Conservation (phyloP, 2,329 filamentous ascomycete genomes). For the Fonsecaea monophora region DNA sequence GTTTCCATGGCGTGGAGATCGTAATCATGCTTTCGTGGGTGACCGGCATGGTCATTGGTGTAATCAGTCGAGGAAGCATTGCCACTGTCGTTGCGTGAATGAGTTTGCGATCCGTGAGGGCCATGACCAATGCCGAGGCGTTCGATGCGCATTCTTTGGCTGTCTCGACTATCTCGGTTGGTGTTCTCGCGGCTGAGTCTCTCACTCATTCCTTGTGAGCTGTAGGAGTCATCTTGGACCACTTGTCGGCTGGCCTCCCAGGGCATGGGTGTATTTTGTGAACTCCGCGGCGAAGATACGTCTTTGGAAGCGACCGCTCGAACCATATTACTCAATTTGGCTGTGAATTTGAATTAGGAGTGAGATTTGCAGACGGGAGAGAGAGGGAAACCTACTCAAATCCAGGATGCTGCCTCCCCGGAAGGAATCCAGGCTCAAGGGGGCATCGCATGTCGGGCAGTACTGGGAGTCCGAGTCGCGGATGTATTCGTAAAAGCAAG, state of each 20-base stretch:
- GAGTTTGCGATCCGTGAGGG: conserved; percentile 46
- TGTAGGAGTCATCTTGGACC: conserved; percentile 44
- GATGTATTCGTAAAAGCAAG: conserved; percentile 98
- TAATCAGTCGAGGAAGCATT: conserved; percentile 79
- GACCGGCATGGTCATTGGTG: conserved; percentile 60
- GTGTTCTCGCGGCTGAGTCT: conserved; percentile 41
- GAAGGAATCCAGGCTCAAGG: conserved; percentile 88
- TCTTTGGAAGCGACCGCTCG: conserved; percentile 78
- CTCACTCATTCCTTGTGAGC: conserved; percentile 26
- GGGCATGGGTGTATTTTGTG: conserved; percentile 64
- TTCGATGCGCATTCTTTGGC: conserved; percentile 55
- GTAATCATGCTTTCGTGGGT: conserved; percentile 81
- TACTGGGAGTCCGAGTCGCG: conserved; percentile 92
- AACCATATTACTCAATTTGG: conserved; percentile 93
- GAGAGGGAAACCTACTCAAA: conserved; percentile 68
- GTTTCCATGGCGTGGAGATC: conserved; percentile 97
- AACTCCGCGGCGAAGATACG: conserved; percentile 57
- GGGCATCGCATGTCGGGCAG: conserved; percentile 91
- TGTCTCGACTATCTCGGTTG: conserved; percentile 52
- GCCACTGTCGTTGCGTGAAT: conserved; percentile 80
- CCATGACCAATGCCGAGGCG: conserved; percentile 47
- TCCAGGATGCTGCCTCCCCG: conserved; percentile 91
- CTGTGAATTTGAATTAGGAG: conserved; percentile 56
- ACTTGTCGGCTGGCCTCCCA: conserved; percentile 58
- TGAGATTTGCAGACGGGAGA: conserved; percentile 23